A percentile compares a stretch with the other conserved stretches of the same genome.
phyloP scores from a whole-genome alignment of 2,329 filamentous ascomycete genomes.

The Lecanicillium sp. region DNA sequence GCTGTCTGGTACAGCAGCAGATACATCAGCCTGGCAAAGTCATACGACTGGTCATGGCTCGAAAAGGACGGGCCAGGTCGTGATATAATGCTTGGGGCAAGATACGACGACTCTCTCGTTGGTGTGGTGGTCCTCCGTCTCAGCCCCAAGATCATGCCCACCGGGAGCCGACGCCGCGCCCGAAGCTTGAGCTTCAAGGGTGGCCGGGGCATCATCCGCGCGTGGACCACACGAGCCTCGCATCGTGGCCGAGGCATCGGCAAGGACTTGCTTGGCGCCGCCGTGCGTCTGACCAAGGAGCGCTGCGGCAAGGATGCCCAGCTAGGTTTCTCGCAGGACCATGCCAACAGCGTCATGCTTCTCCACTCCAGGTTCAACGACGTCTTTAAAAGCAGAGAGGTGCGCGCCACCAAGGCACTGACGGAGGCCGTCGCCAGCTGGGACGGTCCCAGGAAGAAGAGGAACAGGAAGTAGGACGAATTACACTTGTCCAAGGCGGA shows the following conservation, averaged over 20 bases:
- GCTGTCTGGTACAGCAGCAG: conserved; percentile 23
- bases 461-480: conserved; percentile 2
- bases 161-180: conserved; percentile 20
- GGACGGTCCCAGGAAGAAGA: conserved; percentile 37
- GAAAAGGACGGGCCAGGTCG: conserved; percentile 19
- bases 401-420: conserved; percentile 45
- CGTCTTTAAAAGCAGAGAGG: conserved; percentile 51
- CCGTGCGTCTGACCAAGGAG: conserved; percentile 59
- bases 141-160: conserved; percentile 31
- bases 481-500: too few relatives aligned
- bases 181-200: conserved; percentile 33
- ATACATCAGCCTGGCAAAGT: conserved; percentile 19
- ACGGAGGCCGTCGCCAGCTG: conserved; percentile 42
- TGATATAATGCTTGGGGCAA: conserved; percentile 57
- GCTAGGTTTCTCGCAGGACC: conserved; percentile 66
- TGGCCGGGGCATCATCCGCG: conserved; percentile 65
- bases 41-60: conserved; percentile 9
- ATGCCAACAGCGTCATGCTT: conserved; percentile 65
- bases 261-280: conserved; percentile 63
- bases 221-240: conserved; percentile 68
- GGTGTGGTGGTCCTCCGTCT: conserved; percentile 64
- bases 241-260: conserved; percentile 70
- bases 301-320: conserved; percentile 60
- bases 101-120: conserved; percentile 61
- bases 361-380: conserved; percentile 57